Conservation (phyloP, 495 filamentous ascomycete genomes). For the Aspergillus wentii region DNA sequence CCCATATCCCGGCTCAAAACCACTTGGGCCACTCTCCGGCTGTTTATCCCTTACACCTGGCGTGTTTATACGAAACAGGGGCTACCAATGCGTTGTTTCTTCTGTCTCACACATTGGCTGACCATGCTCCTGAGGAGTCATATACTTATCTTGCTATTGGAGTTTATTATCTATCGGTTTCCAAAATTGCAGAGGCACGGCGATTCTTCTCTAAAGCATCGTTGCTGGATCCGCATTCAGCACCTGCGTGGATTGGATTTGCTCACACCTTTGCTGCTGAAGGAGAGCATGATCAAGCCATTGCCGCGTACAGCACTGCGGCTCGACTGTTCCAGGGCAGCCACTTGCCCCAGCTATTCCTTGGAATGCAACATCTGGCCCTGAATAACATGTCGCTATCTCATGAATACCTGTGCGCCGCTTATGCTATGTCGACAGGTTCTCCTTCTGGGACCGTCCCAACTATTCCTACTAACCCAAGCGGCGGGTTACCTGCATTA, state of each 20-base stretch:
- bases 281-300: slow-evolving; percentile 97
- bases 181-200: slow-evolving; percentile 86
- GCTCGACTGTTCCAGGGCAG: slow-evolving; percentile 95
- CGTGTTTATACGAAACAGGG: slow-evolving; percentile 83
- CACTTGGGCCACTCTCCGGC: slow-evolving; percentile 81
- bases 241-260: slow-evolving; percentile 98
- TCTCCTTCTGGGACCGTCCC: slow-evolving; percentile 35
- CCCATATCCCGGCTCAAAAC: slow-evolving; percentile 34
- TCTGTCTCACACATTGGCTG: slow-evolving; percentile 89
- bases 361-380: slow-evolving; percentile 97
- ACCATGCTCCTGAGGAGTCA: slow-evolving; percentile 85
- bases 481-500: slow-evolving; percentile 46
- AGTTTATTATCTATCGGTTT: slow-evolving; percentile 87
- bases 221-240: slow-evolving; percentile 96
- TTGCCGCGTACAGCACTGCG: slow-evolving; percentile 95
- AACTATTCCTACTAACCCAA: slow-evolving; percentile 28
- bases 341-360: slow-evolving; percentile 90
- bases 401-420: slow-evolving; percentile 90
- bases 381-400: slow-evolving; percentile 92
- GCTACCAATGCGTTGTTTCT: slow-evolving; percentile 87
- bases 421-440: slow-evolving; percentile 65
- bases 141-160: slow-evolving; percentile 91
- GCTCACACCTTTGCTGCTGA: slow-evolving; percentile 99
- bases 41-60: slow-evolving; percentile 85
- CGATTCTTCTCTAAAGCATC: slow-evolving; percentile 95